Percentiles rank a stretch among this genome's conserved stretches.
These are phyloP conservation scores for Cucumis sativus DNA, from an alignment of 306 rosid genomes.

Conservation along the genomic window Cucumber_9930_V3 NC_026656.2:1758001-1758500, in stretches of 20 bases:
- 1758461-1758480: not conserved
- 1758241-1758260: not conserved
- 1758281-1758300: not conserved
- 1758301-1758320: not conserved
- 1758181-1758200: not conserved
- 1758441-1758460: not conserved
- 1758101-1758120: not conserved
- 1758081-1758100: not conserved
- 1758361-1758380: not conserved
- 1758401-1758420: not conserved
- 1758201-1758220: not conserved
- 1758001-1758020: not conserved
- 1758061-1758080: slow-evolving; percentile 9
- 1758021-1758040: slow-evolving; percentile 2
- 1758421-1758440: not conserved
- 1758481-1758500: not conserved
- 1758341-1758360: slow-evolving; percentile 1
- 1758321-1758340: not conserved
- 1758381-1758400: not conserved
- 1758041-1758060: not conserved
- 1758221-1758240: not conserved
- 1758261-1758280: not conserved
- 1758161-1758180: not conserved
- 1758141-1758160: not conserved
- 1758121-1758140: not conserved